Conservation (phyloP, 2,329 filamentous ascomycete genomes). For the Colletotrichum sojae region DNA sequence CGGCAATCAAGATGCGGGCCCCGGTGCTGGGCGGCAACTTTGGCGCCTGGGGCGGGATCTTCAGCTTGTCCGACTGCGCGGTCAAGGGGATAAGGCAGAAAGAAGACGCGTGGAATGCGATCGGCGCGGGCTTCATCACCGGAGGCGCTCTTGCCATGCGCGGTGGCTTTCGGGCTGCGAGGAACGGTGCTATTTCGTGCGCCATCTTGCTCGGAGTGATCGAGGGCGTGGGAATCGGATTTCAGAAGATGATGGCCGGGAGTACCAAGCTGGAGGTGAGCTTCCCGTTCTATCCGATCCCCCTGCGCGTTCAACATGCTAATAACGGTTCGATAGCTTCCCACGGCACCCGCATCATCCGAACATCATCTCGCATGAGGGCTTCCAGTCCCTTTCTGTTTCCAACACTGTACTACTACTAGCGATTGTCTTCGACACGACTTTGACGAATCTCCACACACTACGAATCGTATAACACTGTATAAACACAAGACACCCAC, state of each 20-base stretch:
- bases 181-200: constrained; percentile 96
- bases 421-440: no score
- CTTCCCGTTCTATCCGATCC: no score
- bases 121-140: constrained; percentile 97
- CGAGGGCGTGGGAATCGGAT: constrained; percentile 86
- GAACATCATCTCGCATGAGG: no score
- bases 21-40: constrained; percentile 98
- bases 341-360: no score
- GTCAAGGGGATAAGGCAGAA: constrained; percentile 95
- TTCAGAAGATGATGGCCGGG: constrained; percentile 93
- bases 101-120: constrained; percentile 92
- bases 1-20: constrained; percentile 96
- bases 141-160: constrained; percentile 92
- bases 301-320: no score
- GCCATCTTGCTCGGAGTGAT: constrained; percentile 95
- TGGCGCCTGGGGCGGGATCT: constrained; percentile 87
- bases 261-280: constrained; percentile 85
- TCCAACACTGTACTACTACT: no score
- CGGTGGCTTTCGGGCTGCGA: constrained; percentile 87
- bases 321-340: no score
- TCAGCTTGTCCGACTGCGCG: constrained; percentile 93
- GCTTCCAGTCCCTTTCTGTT: no score
- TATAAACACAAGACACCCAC: no score
- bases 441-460: no score
- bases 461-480: no score